Evolutionary conservation across 2,329 filamentous ascomycete species (phyloP), one percentile per base, ranked within the genome.

Genomic region (Pyrenochaeta sp.): DNA sequence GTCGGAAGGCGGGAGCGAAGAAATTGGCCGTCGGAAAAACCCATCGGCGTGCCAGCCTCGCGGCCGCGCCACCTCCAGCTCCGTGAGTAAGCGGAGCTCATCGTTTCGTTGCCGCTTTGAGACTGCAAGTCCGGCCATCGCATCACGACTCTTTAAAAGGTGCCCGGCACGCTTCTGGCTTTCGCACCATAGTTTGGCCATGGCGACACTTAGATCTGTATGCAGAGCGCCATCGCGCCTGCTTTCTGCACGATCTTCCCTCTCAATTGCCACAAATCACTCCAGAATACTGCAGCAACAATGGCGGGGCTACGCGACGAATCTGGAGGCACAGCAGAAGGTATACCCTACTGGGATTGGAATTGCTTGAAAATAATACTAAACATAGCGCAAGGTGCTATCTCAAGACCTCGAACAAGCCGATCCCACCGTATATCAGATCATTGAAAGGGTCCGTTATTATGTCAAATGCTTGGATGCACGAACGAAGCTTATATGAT

Each of bases 401-500:
- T 87, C 91, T 46, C 85, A 91, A 55, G 84, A 90, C 74, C 86
- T 99, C 51, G 85, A 93, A 75, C 86, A 95, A 72, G 92, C 92
- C 65, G 95, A 98, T 78, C 92, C 94, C 44, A 84, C 88, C 49
- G 90, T 98, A 66, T 96, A 89, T 77, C 88, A 91, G 52, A 97
- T 98, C 71, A 88, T 98, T 68, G 90, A 96, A 79, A 94, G 93
- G 86, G 93, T 96, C 80, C 71, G 79, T 57, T 56, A 50, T 37
- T 40, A 52, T 55, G 37, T 44, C 44, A 37, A 50, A 56, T 44
- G 54, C 47, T 62, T 30, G 68, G 50, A 54, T 48, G 37, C 36
- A 37, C 25, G 34, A 45, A 50, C 52, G 45, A 61, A 54, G 58
- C 69, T 72, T 52, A 75, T 61, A 43, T 39, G 28, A 24, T 27